Evolutionary conservation across 164 flowering plant species (phyloP).

Genomic region (Vitis rupestris): DNA sequence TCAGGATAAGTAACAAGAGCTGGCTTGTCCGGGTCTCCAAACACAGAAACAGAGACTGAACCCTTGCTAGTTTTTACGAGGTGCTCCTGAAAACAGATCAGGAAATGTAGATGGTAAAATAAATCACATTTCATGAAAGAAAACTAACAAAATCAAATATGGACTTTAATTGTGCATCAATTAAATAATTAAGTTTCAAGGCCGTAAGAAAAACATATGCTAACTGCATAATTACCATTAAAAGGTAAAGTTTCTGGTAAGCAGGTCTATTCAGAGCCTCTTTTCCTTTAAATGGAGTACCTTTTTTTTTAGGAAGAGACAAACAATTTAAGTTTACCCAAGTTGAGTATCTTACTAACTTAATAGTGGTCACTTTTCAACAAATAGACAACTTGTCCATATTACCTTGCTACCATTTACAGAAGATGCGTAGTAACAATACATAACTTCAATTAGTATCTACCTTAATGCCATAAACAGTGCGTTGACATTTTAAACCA

Average conservation of each 20-base stretch:
- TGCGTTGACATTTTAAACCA: neutral
- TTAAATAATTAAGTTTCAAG: neutral
- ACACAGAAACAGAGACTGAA: conserved; percentile 52
- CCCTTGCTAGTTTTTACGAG: conserved; percentile 45
- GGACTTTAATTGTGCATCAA: neutral
- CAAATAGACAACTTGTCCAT: neutral
- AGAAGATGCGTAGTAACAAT: neutral
- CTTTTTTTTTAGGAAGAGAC: neutral
- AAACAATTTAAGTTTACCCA: conserved; percentile 6
- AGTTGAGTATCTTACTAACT: conserved; percentile 3
- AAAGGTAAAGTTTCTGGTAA: neutral
- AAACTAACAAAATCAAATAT: neutral
- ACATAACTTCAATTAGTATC: neutral
- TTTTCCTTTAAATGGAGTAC: no score
- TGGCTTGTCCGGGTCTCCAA: conserved; percentile 71
- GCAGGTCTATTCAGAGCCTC: neutral
- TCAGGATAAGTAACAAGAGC: conserved; percentile 70
- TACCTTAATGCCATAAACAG: neutral
- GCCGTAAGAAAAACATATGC: neutral
- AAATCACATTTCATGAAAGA: neutral
- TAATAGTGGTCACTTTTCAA: neutral
- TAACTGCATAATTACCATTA: neutral
- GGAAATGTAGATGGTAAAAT: neutral
- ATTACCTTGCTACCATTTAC: neutral
- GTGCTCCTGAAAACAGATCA: conserved; percentile 43